phyloP scores from a whole-genome alignment of 1,284 basidiomycete species.

The Boletus hoseneyae region DNA sequence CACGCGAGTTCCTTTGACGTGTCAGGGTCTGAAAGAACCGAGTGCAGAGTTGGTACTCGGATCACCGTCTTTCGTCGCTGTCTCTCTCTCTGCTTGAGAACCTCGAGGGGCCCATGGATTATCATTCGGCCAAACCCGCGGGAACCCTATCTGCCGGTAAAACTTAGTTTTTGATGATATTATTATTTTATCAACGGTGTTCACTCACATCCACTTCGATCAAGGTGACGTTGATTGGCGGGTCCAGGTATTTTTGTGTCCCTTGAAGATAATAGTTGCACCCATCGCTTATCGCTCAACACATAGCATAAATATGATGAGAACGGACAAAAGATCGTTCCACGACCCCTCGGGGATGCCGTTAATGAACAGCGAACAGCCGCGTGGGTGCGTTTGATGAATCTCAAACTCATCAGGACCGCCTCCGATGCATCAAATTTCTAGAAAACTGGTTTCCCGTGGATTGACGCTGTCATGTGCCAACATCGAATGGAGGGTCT shows the following conservation, averaged over 20 bases:
- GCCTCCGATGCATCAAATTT: neutral
- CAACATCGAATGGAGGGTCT: constrained; percentile 34
- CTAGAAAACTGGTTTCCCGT: constrained; percentile 33
- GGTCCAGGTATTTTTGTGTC: constrained; percentile 15
- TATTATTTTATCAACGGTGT: constrained; percentile 12
- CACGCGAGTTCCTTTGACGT: constrained; percentile 19
- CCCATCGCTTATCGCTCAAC: neutral
- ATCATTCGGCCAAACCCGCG: constrained; percentile 21
- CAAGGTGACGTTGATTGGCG: constrained; percentile 20
- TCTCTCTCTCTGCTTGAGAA: too few relatives aligned
- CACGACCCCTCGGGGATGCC: constrained; percentile 16
- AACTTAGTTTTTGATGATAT: neutral
- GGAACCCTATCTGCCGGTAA: constrained; percentile 25
- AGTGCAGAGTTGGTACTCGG: constrained; percentile 3
- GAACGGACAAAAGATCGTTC: constrained; percentile 5
- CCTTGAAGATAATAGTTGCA: neutral
- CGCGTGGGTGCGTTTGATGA: constrained; percentile 10
- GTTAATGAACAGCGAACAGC: constrained; percentile 10
- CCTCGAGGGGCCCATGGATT: constrained; percentile 10
- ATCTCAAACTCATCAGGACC: constrained; percentile 1
- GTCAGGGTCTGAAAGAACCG: constrained; percentile 2
- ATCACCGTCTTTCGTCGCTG: too few relatives aligned
- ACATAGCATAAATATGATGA: constrained; percentile 4
- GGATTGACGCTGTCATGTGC: constrained; percentile 47
- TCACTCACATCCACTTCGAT: constrained; percentile 1